These are phyloP conservation scores for Omphalotus guepiniiformis DNA, from an alignment of 768 basidiomycete species.

Conservation along the genomic window DNA sequence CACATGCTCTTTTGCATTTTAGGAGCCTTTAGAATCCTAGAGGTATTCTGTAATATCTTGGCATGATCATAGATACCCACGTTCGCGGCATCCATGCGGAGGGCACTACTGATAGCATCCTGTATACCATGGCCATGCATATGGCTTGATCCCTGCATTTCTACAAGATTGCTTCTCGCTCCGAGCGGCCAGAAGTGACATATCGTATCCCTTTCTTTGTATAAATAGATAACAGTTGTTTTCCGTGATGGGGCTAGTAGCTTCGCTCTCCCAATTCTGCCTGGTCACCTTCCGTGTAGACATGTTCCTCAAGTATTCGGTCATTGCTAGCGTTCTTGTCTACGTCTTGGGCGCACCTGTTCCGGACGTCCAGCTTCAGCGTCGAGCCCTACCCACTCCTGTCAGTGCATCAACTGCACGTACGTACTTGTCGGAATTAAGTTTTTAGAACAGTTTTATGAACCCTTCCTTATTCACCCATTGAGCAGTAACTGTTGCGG, in stretches of 20 bases:
- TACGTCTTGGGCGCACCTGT: conserved; percentile 4
- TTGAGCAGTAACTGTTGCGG: conserved; percentile 34
- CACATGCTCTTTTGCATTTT: too few relatives aligned
- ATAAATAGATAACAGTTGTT: not conserved
- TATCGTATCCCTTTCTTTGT: not conserved
- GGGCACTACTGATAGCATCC: too few relatives aligned
- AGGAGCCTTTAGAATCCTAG: too few relatives aligned
- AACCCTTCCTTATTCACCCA: not conserved
- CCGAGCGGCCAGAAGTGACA: not conserved
- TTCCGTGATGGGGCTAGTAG: not conserved
- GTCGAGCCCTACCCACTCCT: conserved; percentile 9
- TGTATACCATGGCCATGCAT: too few relatives aligned
- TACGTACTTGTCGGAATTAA: conserved; percentile 5
- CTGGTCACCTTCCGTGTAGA: not conserved
- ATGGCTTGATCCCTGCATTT: too few relatives aligned
- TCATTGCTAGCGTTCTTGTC: not conserved
- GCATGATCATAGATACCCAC: too few relatives aligned
- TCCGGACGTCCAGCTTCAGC: not conserved
- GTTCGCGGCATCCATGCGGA: too few relatives aligned
- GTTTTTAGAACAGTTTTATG: not conserved
- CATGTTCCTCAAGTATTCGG: not conserved
- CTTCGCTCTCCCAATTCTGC: not conserved
- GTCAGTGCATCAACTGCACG: conserved; percentile 8
- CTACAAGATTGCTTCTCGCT: too few relatives aligned
- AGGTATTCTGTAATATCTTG: too few relatives aligned